Conservation (phyloP, 2,329 filamentous ascomycete species). For the Nakataea oryzae region DNA sequence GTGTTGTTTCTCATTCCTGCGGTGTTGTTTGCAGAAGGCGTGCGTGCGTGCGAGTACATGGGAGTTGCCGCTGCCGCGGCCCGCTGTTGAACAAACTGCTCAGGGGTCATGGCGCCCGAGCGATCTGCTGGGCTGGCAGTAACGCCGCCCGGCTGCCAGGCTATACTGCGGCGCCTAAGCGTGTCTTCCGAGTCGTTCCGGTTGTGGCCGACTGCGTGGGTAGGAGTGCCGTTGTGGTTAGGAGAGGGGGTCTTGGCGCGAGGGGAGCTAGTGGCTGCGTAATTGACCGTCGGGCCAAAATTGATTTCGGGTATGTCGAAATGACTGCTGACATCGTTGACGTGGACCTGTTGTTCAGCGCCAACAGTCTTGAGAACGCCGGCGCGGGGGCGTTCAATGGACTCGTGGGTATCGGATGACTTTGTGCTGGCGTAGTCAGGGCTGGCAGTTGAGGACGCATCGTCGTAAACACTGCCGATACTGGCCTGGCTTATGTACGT, state of each 20-base stretch:
- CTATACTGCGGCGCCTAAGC: constrained; percentile 40
- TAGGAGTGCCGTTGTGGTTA: constrained; percentile 18
- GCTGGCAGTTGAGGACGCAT: constrained; percentile 53
- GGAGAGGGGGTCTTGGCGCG: constrained; percentile 21
- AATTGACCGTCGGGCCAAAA: constrained; percentile 76
- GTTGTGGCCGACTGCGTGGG: constrained; percentile 20
- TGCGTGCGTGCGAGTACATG: constrained; percentile 49
- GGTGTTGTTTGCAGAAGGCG: constrained; percentile 41
- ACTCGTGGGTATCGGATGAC: constrained; percentile 38
- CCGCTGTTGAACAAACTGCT: constrained; percentile 77
- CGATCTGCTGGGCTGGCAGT: constrained; percentile 36
- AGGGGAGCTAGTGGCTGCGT: constrained; percentile 28
- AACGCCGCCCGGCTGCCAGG: constrained; percentile 68
- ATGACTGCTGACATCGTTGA: constrained; percentile 13
- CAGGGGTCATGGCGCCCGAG: constrained; percentile 47
- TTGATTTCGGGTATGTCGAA: constrained; percentile 64
- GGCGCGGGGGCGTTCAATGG: constrained; percentile 58
- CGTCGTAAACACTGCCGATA: constrained; percentile 48
- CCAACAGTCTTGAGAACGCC: constrained; percentile 76
- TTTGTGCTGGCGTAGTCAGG: constrained; percentile 71
- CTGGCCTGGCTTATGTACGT: constrained; percentile 27
- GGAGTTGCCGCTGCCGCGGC: constrained; percentile 43
- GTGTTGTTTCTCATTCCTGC: constrained; percentile 25
- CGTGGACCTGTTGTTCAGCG: constrained; percentile 22
- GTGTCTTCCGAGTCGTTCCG: constrained; percentile 42